Evolutionary conservation across 306 rosid genomes (phyloP).

Genomic region (Dalbergia oliveri): DNA sequence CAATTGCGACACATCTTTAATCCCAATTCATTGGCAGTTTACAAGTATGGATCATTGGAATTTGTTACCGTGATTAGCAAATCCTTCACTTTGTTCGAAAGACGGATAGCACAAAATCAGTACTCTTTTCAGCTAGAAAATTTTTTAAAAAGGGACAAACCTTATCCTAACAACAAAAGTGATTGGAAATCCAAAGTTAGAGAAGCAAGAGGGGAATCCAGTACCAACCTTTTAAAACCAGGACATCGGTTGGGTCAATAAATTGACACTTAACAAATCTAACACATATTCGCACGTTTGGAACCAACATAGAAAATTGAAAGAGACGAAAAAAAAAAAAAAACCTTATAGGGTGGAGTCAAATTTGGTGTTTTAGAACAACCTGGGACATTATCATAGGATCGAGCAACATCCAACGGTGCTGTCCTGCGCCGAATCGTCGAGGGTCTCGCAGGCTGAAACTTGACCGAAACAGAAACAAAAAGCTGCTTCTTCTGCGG

Average conservation of each 20-base stretch:
- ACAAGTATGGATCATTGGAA: slow-evolving; percentile 14
- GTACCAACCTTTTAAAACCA: background rate
- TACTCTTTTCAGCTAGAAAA: background rate
- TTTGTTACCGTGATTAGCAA: background rate
- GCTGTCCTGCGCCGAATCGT: slow-evolving; percentile 47
- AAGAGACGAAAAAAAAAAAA: background rate
- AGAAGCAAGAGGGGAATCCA: slow-evolving; percentile 19
- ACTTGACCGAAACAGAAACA: slow-evolving; percentile 52
- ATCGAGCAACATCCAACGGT: slow-evolving; percentile 60
- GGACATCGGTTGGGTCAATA: background rate
- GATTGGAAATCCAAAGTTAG: slow-evolving; percentile 8
- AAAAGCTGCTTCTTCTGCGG: slow-evolving; percentile 44
- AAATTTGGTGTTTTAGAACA: background rate
- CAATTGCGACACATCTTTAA: background rate
- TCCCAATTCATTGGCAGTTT: slow-evolving; percentile 30
- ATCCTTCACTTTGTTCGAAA: slow-evolving; percentile 3
- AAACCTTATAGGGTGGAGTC: too few species aligned
- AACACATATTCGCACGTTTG: background rate
- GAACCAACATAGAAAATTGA: background rate
- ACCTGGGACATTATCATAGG: slow-evolving; percentile 77
- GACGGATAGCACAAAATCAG: background rate
- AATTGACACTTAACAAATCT: background rate
- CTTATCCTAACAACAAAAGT: background rate
- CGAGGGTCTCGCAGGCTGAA: slow-evolving; percentile 41
- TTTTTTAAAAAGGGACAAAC: background rate